Base-by-base conservation (phyloP, 192 early-diverging fungal species). In the Mortierella alpina region DNA sequence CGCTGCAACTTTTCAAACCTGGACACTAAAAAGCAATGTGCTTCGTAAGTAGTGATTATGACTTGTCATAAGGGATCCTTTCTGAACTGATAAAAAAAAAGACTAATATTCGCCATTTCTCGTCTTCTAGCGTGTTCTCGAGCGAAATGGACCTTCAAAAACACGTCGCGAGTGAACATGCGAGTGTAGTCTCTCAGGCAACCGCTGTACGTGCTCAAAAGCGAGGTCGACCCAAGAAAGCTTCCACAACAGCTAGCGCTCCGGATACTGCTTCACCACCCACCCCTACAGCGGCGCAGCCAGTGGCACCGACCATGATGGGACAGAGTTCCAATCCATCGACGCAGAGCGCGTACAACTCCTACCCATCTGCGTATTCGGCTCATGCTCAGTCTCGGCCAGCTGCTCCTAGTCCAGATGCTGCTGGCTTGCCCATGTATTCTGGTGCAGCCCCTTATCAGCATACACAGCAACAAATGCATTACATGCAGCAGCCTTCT, bases 1-100 rank as follows among this genome's bases (percentile, higher is more conserved):
- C 54, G 65, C 41, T 74, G 72, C 72, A 59, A 67, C 22, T 74
- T 52, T 40, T 39, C 72, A 1, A 61, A 74, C 31, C 49, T 66
- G 2, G 22, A 23, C 11, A 73, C 64, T 8, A 66, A 66, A 13
- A 42, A 17, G 12, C 59, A 50, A 4, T 70, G 69, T 20, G 42
- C 59, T 4, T 14, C 49, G 68, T 70, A 70, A 42, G 58, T 53
- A 14, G 23, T 50, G 11, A 11, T 2, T 44, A 50, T 31, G 31
- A 31, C 31, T 31, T 31, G 31, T 1, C 31, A 31, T 31, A 31
- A 31, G 1, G 3, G 31, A 31, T 31, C 31, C 31, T 1, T 31
- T 31, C 31, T 31, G 31, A 3, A 2, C 31, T 31, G 31, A 31
- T 31, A 1, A 31, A 3, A 31, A 31, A 31, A 31, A 31, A 2